Percentiles rank a stretch among this genome's conserved stretches.
phyloP scores from a whole-genome alignment of 2,329 filamentous ascomycete species.

The Amesomyces nigricolor region DNA sequence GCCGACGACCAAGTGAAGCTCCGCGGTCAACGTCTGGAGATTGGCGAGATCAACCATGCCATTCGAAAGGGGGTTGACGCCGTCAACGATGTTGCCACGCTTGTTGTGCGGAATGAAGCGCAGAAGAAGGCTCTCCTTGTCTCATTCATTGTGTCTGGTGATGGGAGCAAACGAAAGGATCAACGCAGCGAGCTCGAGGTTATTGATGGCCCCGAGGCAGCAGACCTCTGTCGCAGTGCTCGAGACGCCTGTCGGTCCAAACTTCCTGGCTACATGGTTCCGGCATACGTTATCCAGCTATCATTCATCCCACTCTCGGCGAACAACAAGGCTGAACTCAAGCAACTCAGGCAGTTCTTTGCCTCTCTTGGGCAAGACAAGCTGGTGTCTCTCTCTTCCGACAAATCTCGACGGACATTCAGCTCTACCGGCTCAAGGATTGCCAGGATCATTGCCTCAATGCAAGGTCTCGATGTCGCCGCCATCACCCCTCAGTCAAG shows the following conservation, averaged over 20 bases:
- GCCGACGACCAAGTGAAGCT: constrained; percentile 91
- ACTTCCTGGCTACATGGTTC: constrained; percentile 84
- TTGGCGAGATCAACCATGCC: constrained; percentile 83
- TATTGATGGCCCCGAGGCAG: constrained; percentile 31
- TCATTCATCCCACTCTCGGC: constrained; percentile 70
- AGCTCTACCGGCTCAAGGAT: constrained; percentile 42
- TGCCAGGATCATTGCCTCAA: constrained; percentile 47
- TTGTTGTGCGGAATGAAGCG: constrained; percentile 65
- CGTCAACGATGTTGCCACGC: constrained; percentile 66
- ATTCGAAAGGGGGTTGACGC: constrained; percentile 56
- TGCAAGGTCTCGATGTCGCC: constrained; percentile 40
- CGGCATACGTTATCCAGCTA: constrained; percentile 72
- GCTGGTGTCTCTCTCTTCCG: constrained; percentile 53
- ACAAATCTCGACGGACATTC: constrained; percentile 23
- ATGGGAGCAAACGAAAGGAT: background rate
- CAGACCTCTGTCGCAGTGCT: constrained; percentile 41
- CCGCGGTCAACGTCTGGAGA: constrained; percentile 80
- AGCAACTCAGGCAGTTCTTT: constrained; percentile 63
- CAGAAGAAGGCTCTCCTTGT: constrained; percentile 79
- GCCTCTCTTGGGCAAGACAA: constrained; percentile 52
- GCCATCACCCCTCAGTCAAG: constrained; percentile 52
- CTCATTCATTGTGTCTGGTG: constrained; percentile 56
- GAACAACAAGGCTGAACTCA: constrained; percentile 85
- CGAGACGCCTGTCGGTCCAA: constrained; percentile 60
- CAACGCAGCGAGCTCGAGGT: constrained; percentile 22